A percentile compares a stretch with the other conserved stretches of the same genome.
Evolutionary conservation across 768 basidiomycete species (phyloP).

Genomic region (Panellus pusillus): DNA sequence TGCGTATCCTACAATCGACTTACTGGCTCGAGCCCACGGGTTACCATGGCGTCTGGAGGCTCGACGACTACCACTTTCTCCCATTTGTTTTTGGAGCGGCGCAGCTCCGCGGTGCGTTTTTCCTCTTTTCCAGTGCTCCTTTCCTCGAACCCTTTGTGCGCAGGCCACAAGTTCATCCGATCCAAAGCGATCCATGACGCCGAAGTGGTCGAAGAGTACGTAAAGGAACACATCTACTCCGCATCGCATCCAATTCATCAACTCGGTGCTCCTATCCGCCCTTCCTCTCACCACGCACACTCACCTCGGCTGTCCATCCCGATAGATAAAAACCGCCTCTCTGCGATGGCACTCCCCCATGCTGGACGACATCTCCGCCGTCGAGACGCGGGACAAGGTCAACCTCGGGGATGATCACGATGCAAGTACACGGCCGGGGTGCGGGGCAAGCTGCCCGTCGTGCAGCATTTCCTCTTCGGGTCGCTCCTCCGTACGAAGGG

Average conservation of each 20-base stretch:
- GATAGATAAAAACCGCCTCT: slow-evolving; percentile 90
- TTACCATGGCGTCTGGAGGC: slow-evolving; percentile 96
- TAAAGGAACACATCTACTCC: slow-evolving; percentile 94
- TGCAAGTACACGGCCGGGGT: slow-evolving; percentile 98
- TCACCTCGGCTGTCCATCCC: neutral
- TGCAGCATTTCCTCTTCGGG: slow-evolving; percentile 96
- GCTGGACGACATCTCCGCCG: slow-evolving; percentile 96
- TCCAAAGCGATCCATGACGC: slow-evolving; percentile 92
- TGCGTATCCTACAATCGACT: slow-evolving; percentile 85
- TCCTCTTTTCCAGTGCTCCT: neutral
- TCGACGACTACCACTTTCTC: slow-evolving; percentile 96
- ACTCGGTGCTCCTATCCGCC: slow-evolving; percentile 59
- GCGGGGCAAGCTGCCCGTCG: slow-evolving; percentile 89
- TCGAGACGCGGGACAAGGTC: slow-evolving; percentile 95
- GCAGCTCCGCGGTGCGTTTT: slow-evolving; percentile 60
- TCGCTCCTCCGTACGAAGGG: slow-evolving; percentile 74
- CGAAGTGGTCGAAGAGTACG: slow-evolving; percentile 90
- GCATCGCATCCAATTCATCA: slow-evolving; percentile 95
- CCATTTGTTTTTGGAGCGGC: slow-evolving; percentile 88
- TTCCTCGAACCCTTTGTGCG: neutral
- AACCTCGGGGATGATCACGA: slow-evolving; percentile 96
- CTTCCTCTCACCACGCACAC: neutral
- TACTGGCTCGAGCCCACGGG: slow-evolving; percentile 99
- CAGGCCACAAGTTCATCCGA: slow-evolving; percentile 85
- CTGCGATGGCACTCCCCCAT: slow-evolving; percentile 98